Evolutionary conservation across 495 filamentous ascomycete species (phyloP), one percentile per base, ranked within the genome.

Genomic region (Xylaria acuta): DNA sequence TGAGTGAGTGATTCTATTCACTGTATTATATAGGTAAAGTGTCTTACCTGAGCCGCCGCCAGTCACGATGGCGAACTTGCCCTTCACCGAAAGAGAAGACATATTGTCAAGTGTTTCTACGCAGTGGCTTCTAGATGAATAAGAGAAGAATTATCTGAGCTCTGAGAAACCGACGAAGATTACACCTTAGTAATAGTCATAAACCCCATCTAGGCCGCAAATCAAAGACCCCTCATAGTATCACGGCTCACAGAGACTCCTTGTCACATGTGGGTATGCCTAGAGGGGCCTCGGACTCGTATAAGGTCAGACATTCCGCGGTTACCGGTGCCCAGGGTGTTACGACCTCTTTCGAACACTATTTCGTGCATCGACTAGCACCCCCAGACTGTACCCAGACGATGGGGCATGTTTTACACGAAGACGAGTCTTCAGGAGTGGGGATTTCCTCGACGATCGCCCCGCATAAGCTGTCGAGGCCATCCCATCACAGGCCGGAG

Each of bases 61-160:
- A 36, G 91, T 93, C 27, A 92, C 81, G 67, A 93, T 89, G n/a
- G 91, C 91, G 49, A 85, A 85, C 80, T 89, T 90, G 59, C 89
- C 90, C 64, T 84, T 69, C 14, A 92, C 86, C 5, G 67, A 69
- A 45, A 69, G 67, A 32, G 67, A 47, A 56, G 53, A 43, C 67
- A 69, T 69, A 5, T 43, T 34, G 41, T 38, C 16, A 7, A 9
- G 2, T 45, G 5, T n/a, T 12, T 20, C n/a, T 63, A 43, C 12
- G 5, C 3, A 43, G n/a, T 25, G 9, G 14, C n/a, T 36, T 9
- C 20, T 59, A n/a, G 18, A 38, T 20, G 18, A 38, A 59, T 11
- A 22, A 59, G 3, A 38, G 0, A 14, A 1, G 34, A 59, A 4
- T n/a, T 34, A 2, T 5, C 2, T 38, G 11, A 12, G 16, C 25